Base-by-base conservation (phyloP, 805 yeast genomes). In the Yarrowia sp. region DNA sequence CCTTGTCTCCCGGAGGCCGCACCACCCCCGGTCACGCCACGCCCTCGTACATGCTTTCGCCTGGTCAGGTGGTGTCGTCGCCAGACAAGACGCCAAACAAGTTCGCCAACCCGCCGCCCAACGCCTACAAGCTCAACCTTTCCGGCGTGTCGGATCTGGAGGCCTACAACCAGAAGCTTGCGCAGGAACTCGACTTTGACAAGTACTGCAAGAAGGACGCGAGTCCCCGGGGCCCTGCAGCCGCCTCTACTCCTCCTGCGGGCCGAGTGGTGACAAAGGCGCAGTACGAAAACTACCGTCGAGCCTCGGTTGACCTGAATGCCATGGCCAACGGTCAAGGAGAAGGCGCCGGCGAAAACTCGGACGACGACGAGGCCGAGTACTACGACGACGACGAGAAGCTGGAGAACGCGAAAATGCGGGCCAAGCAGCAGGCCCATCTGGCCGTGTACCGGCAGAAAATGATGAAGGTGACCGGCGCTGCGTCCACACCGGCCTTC, bases 391-490 rank as follows among this genome's bases (percentile, higher is more conserved):
- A 69, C 36, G 71, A 71, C 19, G 71, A 68, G 46, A 70, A 71
- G 63, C 70, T 73, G 53, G 71, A 72, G 48, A 69, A 70, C 48
- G 66, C 72, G 16, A 70, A 72, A 22, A 74, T 74, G 75, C 74
- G 81, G 12, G 76, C 75, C 69, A 75, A 75, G 69, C 82, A 80
- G 69, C 80, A 79, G 50, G 82, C 79, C 8, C 78, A 80, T 19
- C 72, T 80, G 69, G 77, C 79, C n/a, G 76, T 78, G 19, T 79
- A 80, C 69, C 75, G 82, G 12, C 82, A 80, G 70, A 77, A 78
- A 64, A 80, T 80, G 82, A 79, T 76, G 69, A 77, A 77, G 65
- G 72, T 78, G 42, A 76, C 79, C 8, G 81, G 82, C 10, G 70
- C 73, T 0, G 71, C 61, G 3, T 52, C 63, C 52, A 32, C 68